A percentile compares a stretch with the other conserved stretches of the same genome.
Evolutionary conservation across 2,329 filamentous ascomycete species (phyloP).

Genomic region (Aspergillus sp.): DNA sequence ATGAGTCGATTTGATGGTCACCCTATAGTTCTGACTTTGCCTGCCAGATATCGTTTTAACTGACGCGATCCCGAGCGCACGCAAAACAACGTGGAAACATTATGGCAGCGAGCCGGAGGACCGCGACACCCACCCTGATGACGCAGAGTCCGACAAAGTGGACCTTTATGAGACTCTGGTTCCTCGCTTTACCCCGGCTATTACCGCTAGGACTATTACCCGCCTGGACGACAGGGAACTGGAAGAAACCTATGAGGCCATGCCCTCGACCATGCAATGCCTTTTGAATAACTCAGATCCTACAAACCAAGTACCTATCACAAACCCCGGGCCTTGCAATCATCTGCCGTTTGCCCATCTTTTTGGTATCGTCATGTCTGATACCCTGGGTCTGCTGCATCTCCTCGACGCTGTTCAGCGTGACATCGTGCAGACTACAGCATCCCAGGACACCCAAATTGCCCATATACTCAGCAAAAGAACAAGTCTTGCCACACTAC

Average conservation of each 20-base stretch:
- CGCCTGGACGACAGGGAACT: not conserved
- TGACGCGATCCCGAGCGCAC: not conserved
- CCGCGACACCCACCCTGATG: not conserved
- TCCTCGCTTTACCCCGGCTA: not conserved
- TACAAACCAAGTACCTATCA: not conserved
- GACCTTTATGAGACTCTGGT: not conserved
- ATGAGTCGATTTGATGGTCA: not conserved
- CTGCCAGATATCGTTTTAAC: not conserved
- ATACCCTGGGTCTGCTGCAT: not conserved
- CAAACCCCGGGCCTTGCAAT: not conserved
- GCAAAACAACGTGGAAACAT: not conserved
- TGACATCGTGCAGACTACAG: not conserved
- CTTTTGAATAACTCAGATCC: not conserved
- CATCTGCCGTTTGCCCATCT: not conserved
- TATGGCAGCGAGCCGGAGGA: not conserved
- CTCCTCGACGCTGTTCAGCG: not conserved
- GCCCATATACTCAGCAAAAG: not conserved
- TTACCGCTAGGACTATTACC: not conserved
- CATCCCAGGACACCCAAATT: not conserved
- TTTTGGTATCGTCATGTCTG: conserved; percentile 3
- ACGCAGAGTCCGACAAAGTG: not conserved
- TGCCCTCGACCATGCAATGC: not conserved
- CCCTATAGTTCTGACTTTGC: not conserved
- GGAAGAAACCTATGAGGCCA: not conserved
- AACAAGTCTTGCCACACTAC: not conserved